phyloP scores from a whole-genome alignment of 805 yeast species.

The Kodamaea jinghongensis region DNA sequence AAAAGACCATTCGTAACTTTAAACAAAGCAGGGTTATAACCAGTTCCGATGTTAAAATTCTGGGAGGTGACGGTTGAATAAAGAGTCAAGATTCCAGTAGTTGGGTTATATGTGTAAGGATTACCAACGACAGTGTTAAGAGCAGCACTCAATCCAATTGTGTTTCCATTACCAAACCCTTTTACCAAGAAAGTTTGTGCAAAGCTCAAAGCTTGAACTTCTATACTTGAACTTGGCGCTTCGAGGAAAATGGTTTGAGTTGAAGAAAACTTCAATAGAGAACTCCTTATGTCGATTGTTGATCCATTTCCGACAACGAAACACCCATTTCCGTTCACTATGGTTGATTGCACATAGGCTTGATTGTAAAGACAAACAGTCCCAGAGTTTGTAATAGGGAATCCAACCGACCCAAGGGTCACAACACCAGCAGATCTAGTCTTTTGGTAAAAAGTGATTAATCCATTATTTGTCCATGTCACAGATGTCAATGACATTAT shows the following conservation, averaged over 20 bases:
- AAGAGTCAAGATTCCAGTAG: conserved; percentile 23
- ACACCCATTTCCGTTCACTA: conserved; percentile 29
- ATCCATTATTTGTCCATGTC: conserved; percentile 18
- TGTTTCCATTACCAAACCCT: conserved; percentile 29
- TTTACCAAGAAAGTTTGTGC: conserved; percentile 21
- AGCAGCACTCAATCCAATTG: conserved; percentile 20
- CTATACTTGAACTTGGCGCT: conserved; percentile 8
- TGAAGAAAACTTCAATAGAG: conserved; percentile 7
- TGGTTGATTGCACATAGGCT: conserved; percentile 21
- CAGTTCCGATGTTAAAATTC: conserved; percentile 11
- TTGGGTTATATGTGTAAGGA: conserved; percentile 9
- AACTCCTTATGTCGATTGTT: conserved; percentile 10
- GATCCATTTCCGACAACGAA: conserved; percentile 17
- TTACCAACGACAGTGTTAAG: conserved; percentile 5
- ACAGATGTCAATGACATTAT: conserved; percentile 12
- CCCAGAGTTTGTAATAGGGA: conserved; percentile 14
- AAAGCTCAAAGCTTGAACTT: conserved; percentile 18
- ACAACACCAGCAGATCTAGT: conserved; percentile 20
- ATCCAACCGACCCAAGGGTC: conserved; percentile 13
- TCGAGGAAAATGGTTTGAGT: conserved; percentile 14
- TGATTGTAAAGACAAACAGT: conserved; percentile 24
- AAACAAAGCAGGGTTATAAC: conserved; percentile 10
- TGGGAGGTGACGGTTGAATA: conserved; percentile 7
- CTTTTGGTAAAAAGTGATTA: conserved; percentile 20
- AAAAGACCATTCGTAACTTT: conserved; percentile 2